Evolutionary conservation across 805 yeast species (phyloP).

Genomic region (Gaillardinia entomophila): DNA sequence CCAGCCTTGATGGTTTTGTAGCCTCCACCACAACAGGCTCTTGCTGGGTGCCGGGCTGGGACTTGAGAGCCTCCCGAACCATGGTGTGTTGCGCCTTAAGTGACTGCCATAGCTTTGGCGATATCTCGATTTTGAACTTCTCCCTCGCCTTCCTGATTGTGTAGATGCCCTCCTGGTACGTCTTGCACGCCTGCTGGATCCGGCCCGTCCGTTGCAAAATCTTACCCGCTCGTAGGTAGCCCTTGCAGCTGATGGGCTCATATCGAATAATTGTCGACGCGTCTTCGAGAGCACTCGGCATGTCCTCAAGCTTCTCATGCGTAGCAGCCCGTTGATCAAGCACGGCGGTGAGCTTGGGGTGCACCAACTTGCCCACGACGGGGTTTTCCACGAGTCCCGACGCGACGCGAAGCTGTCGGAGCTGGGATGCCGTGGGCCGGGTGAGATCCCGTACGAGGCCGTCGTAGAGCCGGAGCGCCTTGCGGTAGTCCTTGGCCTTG

Average conservation of each 20-base stretch:
- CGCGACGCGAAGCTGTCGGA: slow-evolving; percentile 12
- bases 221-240: slow-evolving; percentile 42
- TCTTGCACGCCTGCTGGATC: slow-evolving; percentile 29
- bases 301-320: slow-evolving; percentile 32
- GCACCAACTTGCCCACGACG: slow-evolving; percentile 21
- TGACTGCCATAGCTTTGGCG: slow-evolving; percentile 22
- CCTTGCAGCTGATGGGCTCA: slow-evolving; percentile 45
- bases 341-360: slow-evolving; percentile 29
- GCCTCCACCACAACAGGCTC: too few species aligned
- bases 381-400: slow-evolving; percentile 17
- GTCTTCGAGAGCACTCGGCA: slow-evolving; percentile 30
- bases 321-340: slow-evolving; percentile 48
- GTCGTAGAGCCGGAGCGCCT: slow-evolving; percentile 23
- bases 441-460: slow-evolving; percentile 16
- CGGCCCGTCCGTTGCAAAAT: slow-evolving; percentile 17
- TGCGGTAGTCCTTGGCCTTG: slow-evolving; percentile 18
- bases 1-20: not conserved
- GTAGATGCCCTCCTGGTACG: slow-evolving; percentile 31
- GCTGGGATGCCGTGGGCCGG: slow-evolving; percentile 7
- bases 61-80: not conserved
- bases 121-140: slow-evolving; percentile 22
- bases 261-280: slow-evolving; percentile 24
- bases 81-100: slow-evolving; percentile 15
- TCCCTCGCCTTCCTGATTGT: slow-evolving; percentile 25
- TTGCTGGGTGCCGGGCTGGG: not conserved